phyloP scores from a whole-genome alignment of 495 filamentous ascomycete species.

The Xylaria longipes region DNA sequence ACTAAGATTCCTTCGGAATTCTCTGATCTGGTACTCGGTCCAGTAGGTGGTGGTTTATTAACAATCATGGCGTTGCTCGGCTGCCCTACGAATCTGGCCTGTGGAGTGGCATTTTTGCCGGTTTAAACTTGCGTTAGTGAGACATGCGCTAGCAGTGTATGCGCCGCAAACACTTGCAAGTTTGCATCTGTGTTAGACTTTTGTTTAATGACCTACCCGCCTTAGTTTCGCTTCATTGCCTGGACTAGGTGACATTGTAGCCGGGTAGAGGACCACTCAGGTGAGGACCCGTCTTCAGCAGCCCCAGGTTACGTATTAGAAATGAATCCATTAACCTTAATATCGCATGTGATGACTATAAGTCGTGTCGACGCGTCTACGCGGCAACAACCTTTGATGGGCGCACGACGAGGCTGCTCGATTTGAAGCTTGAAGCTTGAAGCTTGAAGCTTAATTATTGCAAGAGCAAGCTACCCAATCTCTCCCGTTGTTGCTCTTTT shows the following conservation, averaged over 20 bases:
- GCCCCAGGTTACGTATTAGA: too few species aligned
- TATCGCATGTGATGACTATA: neutral
- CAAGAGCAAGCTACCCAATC: neutral
- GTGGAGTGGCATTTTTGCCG: neutral
- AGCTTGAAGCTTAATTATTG: too few species aligned
- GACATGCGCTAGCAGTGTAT: neutral
- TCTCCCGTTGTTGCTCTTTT: too few species aligned
- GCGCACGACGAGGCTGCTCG: neutral
- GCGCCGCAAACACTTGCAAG: neutral
- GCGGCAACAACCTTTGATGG: neutral
- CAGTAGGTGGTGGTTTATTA: neutral
- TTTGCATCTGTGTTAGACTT: neutral
- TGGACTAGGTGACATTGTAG: neutral
- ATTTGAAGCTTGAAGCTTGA: too few species aligned
- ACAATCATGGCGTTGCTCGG: neutral
- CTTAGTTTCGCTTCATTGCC: constrained; percentile 4
- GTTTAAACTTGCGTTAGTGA: neutral
- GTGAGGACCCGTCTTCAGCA: neutral
- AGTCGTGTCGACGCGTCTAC: neutral
- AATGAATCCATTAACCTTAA: neutral
- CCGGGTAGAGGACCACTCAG: constrained; percentile 10
- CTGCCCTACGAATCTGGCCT: neutral
- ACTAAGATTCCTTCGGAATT: neutral
- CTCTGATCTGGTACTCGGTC: neutral
- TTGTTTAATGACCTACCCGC: neutral